These are phyloP conservation scores for Albatrellus ellisii DNA, from an alignment of 768 basidiomycete genomes.

Conservation along the genomic window DNA sequence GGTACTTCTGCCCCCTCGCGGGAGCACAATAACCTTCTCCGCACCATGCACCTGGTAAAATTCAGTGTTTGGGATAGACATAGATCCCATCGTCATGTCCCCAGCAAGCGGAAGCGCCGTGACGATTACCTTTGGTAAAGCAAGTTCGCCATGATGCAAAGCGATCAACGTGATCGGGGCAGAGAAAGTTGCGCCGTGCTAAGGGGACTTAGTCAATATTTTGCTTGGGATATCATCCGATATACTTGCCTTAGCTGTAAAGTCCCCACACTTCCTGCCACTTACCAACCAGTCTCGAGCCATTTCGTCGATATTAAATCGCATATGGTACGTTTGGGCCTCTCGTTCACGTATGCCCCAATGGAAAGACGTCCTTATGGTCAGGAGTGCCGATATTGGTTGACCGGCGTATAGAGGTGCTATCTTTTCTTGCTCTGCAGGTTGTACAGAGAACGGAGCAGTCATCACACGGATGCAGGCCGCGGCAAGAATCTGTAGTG, in stretches of 20 bases:
- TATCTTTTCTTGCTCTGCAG: conserved; percentile 5
- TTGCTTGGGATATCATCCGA: background rate
- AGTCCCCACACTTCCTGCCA: conserved; percentile 79
- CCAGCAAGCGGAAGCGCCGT: conserved; percentile 41
- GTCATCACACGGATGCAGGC: no score
- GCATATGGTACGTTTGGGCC: conserved; percentile 38
- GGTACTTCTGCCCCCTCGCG: conserved; percentile 70
- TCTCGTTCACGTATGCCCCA: conserved; percentile 47
- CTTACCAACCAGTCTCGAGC: conserved; percentile 83
- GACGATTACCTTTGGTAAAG: conserved; percentile 62
- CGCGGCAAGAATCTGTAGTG: conserved; percentile 34
- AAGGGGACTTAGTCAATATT: background rate
- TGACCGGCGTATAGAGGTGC: conserved; percentile 70
- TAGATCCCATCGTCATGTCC: conserved; percentile 42
- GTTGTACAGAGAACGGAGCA: conserved; percentile 25
- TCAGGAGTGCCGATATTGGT: conserved; percentile 57
- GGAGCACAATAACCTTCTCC: conserved; percentile 67
- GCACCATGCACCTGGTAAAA: conserved; percentile 81
- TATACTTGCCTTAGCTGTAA: conserved; percentile 48
- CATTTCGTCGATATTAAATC: conserved; percentile 75
- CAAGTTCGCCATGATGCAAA: conserved; percentile 69
- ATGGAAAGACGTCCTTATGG: conserved; percentile 60
- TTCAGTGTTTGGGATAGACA: conserved; percentile 52
- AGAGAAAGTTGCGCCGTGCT: conserved; percentile 52
- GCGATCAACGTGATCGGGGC: conserved; percentile 73